These are phyloP conservation scores for Puccinia hordei DNA, from an alignment of 1,284 basidiomycete species.

Conservation along the genomic window DNA sequence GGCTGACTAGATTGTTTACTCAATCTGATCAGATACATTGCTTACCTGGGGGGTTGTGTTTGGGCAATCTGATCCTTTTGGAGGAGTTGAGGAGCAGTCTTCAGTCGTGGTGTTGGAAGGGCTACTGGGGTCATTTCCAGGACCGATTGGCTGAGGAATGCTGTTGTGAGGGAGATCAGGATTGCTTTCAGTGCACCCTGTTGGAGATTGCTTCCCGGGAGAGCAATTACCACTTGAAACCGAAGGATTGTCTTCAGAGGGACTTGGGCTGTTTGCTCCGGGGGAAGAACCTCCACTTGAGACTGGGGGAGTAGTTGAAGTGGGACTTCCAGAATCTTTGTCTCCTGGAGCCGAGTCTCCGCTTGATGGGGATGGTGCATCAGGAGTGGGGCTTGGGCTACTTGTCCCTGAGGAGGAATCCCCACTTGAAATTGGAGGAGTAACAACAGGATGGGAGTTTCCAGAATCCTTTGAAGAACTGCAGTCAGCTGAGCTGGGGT, in stretches of 20 bases:
- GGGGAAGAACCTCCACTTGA: slow-evolving; percentile 5
- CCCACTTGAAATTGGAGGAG: not conserved
- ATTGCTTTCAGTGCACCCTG: not conserved
- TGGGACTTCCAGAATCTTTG: not conserved
- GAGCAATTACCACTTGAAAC: not conserved
- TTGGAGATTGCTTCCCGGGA: not conserved
- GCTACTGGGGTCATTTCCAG: not conserved
- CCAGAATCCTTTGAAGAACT: not conserved
- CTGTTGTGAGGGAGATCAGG: not conserved
- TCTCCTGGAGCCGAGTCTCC: not conserved
- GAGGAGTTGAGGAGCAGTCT: not conserved
- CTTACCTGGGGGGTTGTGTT: not conserved
- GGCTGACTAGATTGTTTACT: not conserved
- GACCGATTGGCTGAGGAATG: not conserved
- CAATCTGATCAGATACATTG: not conserved
- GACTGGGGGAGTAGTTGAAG: not conserved
- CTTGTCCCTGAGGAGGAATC: not conserved
- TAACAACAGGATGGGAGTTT: not conserved
- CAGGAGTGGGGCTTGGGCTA: not conserved
- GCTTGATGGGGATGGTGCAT: not conserved
- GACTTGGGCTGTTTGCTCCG: not conserved
- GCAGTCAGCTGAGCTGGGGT: not conserved
- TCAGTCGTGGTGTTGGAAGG: slow-evolving; percentile 1
- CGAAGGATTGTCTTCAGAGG: not conserved
- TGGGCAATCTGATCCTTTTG: not conserved